These are phyloP conservation scores for Xylaria sp. DNA, from an alignment of 2,329 filamentous ascomycete species.

Conservation along the genomic window DNA sequence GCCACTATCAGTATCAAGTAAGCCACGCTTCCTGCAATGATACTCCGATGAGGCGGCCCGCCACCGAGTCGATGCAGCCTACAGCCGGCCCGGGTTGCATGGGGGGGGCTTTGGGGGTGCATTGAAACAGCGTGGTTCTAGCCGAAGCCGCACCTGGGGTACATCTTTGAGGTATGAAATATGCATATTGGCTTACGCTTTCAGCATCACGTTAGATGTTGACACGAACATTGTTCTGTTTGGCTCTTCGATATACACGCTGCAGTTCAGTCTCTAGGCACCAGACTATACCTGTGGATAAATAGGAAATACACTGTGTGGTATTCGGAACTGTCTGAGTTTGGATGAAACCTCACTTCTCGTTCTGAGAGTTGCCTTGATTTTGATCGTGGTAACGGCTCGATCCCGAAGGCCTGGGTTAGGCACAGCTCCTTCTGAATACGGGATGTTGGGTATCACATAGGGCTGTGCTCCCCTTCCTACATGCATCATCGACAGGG, in stretches of 20 bases:
- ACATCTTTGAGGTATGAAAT: not conserved
- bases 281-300: not conserved
- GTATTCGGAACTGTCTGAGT: not conserved
- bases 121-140: not conserved
- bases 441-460: not conserved
- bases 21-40: constrained; percentile 9
- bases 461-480: not conserved
- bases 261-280: no score
- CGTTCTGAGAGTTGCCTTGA: not conserved
- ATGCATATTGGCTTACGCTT: not conserved
- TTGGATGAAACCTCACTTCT: not conserved
- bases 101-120: no score
- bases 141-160: no score
- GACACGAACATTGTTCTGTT: not conserved
- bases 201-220: not conserved
- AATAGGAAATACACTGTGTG: not conserved
- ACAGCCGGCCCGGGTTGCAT: not conserved
- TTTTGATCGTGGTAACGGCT: not conserved
- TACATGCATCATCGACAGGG: not conserved
- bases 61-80: constrained; percentile 1
- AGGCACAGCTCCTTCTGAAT: not conserved
- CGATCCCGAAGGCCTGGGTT: not conserved
- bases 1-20: not conserved
- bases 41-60: constrained; percentile 4
- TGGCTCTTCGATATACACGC: not conserved